phyloP scores from a whole-genome alignment of 768 basidiomycete species.

The Mycena venus region DNA sequence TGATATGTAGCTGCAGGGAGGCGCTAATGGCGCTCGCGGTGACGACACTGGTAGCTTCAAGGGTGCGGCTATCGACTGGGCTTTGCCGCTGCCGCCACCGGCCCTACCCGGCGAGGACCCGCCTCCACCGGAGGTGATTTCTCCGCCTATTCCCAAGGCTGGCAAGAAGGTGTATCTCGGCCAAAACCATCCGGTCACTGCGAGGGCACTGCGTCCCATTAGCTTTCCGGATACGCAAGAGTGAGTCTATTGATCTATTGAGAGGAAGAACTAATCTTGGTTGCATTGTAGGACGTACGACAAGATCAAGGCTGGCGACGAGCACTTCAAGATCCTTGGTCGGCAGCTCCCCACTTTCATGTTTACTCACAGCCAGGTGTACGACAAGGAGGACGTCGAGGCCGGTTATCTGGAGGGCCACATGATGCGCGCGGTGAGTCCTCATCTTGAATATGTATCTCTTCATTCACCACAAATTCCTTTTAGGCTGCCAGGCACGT shows the following conservation, averaged over 20 bases:
- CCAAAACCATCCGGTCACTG: background rate
- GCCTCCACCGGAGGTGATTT: background rate
- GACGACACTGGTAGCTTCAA: background rate
- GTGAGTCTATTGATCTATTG: background rate
- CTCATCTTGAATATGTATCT: background rate
- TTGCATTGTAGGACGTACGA: background rate
- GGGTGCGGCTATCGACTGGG: background rate
- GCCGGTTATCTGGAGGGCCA: background rate
- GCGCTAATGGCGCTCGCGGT: background rate
- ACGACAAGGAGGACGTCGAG: background rate
- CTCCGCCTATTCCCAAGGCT: background rate
- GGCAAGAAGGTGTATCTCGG: background rate
- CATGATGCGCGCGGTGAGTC: background rate
- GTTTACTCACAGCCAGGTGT: background rate
- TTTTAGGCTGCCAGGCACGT: slow-evolving; percentile 3
- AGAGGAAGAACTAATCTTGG: background rate
- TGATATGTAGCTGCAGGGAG: background rate
- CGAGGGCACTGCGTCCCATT: background rate
- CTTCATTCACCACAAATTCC: too few relatives aligned
- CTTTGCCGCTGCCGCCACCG: background rate
- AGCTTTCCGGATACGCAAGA: background rate
- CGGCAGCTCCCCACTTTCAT: background rate
- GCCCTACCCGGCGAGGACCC: too few relatives aligned
- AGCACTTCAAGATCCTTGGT: background rate
- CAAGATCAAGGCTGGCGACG: background rate